Conservation (phyloP, 2,329 filamentous ascomycete species). For the Trichoderma sp. region DNA sequence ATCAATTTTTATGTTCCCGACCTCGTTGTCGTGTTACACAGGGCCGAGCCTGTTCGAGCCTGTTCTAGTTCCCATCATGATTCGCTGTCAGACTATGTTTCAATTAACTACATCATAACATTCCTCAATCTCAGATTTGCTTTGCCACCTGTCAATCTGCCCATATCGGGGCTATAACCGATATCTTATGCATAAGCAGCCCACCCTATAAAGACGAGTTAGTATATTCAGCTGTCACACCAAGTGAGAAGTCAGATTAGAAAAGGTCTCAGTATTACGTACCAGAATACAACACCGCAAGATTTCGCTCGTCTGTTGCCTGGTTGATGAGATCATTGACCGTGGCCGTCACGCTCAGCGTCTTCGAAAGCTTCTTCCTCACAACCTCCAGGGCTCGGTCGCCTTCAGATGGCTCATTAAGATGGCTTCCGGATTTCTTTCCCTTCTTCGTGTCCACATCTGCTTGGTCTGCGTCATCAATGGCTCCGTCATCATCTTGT, state of each 20-base stretch:
- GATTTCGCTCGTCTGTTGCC: conserved; percentile 87
- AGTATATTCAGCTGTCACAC: not conserved
- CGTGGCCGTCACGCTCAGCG: conserved; percentile 88
- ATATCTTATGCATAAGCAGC: conserved; percentile 46
- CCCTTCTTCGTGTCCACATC: conserved; percentile 46
- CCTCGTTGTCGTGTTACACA: not conserved
- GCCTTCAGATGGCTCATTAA: conserved; percentile 71
- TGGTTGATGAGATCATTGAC: conserved; percentile 98
- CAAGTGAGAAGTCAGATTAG: not conserved
- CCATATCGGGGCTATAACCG: not conserved
- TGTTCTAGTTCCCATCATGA: too few species aligned
- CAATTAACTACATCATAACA: not conserved
- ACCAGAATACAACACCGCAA: conserved; percentile 87
- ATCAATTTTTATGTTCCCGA: too few species aligned
- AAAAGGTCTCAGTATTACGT: conserved; percentile 35
- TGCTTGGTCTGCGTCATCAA: conserved; percentile 41
- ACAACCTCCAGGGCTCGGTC: conserved; percentile 91
- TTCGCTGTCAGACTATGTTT: not conserved
- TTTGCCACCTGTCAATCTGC: not conserved
- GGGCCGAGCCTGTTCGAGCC: not conserved
- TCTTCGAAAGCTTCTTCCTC: conserved; percentile 93
- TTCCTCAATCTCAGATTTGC: not conserved
- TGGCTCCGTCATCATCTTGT: conserved; percentile 46
- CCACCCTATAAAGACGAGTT: conserved; percentile 40
- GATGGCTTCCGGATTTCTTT: conserved; percentile 37